Conservation (phyloP, 2,329 filamentous ascomycete species). For the Blastomyces silverae region DNA sequence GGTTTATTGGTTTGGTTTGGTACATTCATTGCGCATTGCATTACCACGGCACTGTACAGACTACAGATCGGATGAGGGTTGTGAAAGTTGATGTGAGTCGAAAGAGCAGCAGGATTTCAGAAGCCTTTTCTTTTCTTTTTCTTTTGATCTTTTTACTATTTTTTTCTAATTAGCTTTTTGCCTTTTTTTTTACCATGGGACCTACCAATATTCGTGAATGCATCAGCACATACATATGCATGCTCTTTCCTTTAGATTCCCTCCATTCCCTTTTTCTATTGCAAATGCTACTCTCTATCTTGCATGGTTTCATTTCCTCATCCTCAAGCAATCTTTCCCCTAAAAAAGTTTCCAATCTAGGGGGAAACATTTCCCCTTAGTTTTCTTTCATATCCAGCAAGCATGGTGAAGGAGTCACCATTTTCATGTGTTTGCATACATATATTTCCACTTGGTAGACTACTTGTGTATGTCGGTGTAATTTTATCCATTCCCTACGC, state of each 20-base stretch:
- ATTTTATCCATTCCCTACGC: neutral
- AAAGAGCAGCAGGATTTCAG: neutral
- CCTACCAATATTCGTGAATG: neutral
- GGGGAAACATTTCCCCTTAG: neutral
- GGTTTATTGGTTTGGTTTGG: neutral
- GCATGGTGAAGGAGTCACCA: neutral
- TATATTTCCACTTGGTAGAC: neutral
- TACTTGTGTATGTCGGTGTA: neutral
- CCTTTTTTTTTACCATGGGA: neutral
- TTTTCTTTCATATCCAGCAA: neutral
- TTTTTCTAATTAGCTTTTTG: neutral
- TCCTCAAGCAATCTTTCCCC: neutral
- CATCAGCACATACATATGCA: neutral
- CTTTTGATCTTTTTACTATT: neutral
- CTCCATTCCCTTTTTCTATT: neutral
- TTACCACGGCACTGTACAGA: neutral
- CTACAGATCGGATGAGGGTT: neutral
- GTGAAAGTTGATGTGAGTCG: neutral
- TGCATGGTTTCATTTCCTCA: neutral
- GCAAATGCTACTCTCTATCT: neutral
- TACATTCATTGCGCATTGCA: neutral
- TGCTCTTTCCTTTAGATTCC: neutral
- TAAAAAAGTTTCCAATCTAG: neutral
- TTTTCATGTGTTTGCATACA: slow-evolving; percentile 1
- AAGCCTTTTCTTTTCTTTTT: no score